Evolutionary conservation across 371 early-diverging fungal genomes (phyloP).

Genomic region (Lichtheimia corymbifera): DNA sequence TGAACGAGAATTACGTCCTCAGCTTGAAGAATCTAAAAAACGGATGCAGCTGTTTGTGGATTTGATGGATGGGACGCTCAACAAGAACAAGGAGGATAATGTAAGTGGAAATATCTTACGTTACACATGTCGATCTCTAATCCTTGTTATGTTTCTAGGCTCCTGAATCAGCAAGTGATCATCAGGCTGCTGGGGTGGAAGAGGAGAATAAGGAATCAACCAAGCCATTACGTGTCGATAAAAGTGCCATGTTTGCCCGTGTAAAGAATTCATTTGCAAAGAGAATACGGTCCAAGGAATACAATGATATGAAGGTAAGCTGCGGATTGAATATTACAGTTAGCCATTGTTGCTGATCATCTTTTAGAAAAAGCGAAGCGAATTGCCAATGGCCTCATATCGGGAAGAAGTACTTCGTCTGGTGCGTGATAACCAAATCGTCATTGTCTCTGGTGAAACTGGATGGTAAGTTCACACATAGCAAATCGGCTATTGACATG

Average conservation of each 20-base stretch:
- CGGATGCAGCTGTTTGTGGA: conserved; percentile 31
- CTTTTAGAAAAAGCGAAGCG: conserved; percentile 49
- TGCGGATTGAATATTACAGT: background rate
- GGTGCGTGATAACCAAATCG: conserved; percentile 61
- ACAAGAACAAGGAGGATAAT: conserved; percentile 3
- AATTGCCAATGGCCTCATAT: conserved; percentile 65
- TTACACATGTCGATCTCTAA: background rate
- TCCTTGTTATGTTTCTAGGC: background rate
- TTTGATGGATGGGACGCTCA: conserved; percentile 18
- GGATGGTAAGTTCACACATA: conserved; percentile 55
- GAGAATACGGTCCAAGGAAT: conserved; percentile 32
- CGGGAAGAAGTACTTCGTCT: conserved; percentile 55
- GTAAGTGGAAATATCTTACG: conserved; percentile 5
- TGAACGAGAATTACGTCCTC: conserved; percentile 22
- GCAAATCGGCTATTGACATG: background rate
- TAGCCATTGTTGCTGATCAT: background rate
- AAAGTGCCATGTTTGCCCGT: conserved; percentile 13
- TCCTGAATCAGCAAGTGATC: too few species aligned
- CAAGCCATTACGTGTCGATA: background rate
- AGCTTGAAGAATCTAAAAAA: conserved; percentile 23
- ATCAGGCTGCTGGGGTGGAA: too few species aligned
- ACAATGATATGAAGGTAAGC: conserved; percentile 37
- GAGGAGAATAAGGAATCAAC: too few species aligned
- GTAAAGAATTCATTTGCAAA: conserved; percentile 19
- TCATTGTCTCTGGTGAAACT: conserved; percentile 89